Evolutionary conservation across 2,329 filamentous ascomycete species (phyloP).

Genomic region (Penicillium sp.): DNA sequence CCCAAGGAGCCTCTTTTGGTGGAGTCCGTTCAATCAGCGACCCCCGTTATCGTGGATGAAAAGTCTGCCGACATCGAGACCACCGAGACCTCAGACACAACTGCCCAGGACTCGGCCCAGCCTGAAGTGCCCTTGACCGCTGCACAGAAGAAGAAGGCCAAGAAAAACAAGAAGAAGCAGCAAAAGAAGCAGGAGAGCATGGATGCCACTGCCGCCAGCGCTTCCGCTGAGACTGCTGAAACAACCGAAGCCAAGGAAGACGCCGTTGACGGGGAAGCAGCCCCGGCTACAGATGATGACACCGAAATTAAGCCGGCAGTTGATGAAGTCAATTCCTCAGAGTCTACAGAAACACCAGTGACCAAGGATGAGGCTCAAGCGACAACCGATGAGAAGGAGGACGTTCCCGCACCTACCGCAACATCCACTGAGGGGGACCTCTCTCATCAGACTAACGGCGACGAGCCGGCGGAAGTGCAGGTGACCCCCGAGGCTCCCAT

Average conservation of each 20-base stretch:
- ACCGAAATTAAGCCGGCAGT: neutral
- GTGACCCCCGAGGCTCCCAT: neutral
- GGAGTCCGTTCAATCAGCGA: slow-evolving; percentile 7
- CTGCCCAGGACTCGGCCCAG: slow-evolving; percentile 4
- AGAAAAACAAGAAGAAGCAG: slow-evolving; percentile 19
- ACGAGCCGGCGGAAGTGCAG: slow-evolving; percentile 10
- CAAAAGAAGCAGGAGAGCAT: slow-evolving; percentile 17
- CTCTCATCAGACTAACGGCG: slow-evolving; percentile 6
- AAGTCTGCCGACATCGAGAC: slow-evolving; percentile 2
- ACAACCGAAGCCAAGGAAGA: slow-evolving; percentile 4
- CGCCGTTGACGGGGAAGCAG: neutral
- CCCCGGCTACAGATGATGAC: slow-evolving; percentile 6
- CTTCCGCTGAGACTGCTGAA: neutral
- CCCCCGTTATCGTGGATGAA: slow-evolving; percentile 10
- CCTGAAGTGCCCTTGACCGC: slow-evolving; percentile 11
- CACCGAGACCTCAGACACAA: neutral
- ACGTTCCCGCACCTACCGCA: neutral
- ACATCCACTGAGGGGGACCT: slow-evolving; percentile 4
- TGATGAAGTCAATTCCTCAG: slow-evolving; percentile 4
- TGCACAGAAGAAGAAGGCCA: slow-evolving; percentile 18
- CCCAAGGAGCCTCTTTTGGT: slow-evolving; percentile 15
- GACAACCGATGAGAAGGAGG: slow-evolving; percentile 1
- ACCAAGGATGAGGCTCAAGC: neutral
- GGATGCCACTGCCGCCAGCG: slow-evolving; percentile 8
- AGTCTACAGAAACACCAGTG: neutral